phyloP scores from a whole-genome alignment of 139 green algal species.

The Zygnema circumcarinatum region DNA sequence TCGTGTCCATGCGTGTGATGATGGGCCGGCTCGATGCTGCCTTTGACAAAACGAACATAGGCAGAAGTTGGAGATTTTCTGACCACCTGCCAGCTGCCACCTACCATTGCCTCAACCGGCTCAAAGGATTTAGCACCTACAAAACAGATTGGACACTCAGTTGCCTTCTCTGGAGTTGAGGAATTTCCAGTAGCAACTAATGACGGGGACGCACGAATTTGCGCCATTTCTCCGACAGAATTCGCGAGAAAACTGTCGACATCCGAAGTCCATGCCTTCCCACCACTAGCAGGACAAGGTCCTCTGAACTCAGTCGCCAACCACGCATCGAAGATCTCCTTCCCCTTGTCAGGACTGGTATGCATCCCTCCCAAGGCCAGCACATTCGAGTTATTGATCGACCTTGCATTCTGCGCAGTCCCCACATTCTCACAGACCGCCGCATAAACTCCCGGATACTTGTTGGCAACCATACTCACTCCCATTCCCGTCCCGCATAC shows the following conservation, averaged over 20 bases:
- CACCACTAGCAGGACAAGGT: constrained; percentile 32
- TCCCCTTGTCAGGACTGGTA: neutral
- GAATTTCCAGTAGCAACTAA: neutral
- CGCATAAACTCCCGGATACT: constrained; percentile 22
- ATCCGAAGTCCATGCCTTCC: neutral
- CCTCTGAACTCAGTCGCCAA: constrained; percentile 19
- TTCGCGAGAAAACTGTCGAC: constrained; percentile 10
- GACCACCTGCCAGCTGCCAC: constrained; percentile 13
- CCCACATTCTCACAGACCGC: constrained; percentile 8
- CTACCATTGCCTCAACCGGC: constrained; percentile 3
- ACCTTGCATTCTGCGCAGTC: constrained; percentile 1
- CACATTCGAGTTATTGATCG: constrained; percentile 28
- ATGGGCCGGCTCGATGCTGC: constrained; percentile 16
- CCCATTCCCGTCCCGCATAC: constrained; percentile 39
- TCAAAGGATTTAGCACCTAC: neutral
- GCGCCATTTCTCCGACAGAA: constrained; percentile 21
- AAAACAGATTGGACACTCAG: constrained; percentile 14
- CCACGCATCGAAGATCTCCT: constrained; percentile 26
- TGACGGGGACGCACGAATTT: neutral
- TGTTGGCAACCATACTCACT: constrained; percentile 26
- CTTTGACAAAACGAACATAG: neutral
- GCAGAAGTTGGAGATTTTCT: neutral
- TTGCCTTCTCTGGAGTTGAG: neutral
- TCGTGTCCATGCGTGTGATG: constrained; percentile 21
- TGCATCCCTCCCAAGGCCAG: constrained; percentile 14